phyloP scores from a whole-genome alignment of 1,139 yeast genomes.

The Lodderomyces jiufengensis region DNA sequence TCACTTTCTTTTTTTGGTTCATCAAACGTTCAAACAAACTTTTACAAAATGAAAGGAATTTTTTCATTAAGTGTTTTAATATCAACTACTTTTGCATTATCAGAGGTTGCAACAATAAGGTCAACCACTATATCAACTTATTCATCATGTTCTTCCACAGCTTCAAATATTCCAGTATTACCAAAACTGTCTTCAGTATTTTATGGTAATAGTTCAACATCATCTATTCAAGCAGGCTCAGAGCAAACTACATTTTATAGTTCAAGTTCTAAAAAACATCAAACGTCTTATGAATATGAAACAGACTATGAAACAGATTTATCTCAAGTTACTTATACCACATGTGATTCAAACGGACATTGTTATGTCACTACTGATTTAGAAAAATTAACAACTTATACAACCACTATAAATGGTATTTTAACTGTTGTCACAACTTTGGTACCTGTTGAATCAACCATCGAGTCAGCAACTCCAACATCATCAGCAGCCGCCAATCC shows the following conservation, averaged over 20 bases:
- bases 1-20: too few species aligned
- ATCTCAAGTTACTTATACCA: slow-evolving; percentile 30
- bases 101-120: slow-evolving; percentile 20
- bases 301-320: slow-evolving; percentile 25
- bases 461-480: slow-evolving; percentile 10
- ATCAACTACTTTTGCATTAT: slow-evolving; percentile 20
- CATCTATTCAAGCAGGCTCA: slow-evolving; percentile 9
- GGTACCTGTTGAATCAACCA: slow-evolving; percentile 17
- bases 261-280: too few species aligned
- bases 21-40: too few species aligned
- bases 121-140: slow-evolving; percentile 27
- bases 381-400: slow-evolving; percentile 33
- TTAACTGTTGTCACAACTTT: slow-evolving; percentile 29
- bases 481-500: not conserved
- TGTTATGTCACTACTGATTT: slow-evolving; percentile 38
- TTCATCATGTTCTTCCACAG: slow-evolving; percentile 19
- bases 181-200: slow-evolving; percentile 9
- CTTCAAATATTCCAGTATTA: slow-evolving; percentile 11
- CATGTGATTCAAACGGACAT: slow-evolving; percentile 28
- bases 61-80: slow-evolving; percentile 14
- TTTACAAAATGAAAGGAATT: slow-evolving; percentile 12
- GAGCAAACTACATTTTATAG: slow-evolving; percentile 3
- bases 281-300: slow-evolving; percentile 23
- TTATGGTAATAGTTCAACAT: slow-evolving; percentile 8
- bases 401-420: slow-evolving; percentile 39